phyloP scores from a whole-genome alignment of 1,284 basidiomycete genomes.

The Ceratorhiza oryzae-sativae region DNA sequence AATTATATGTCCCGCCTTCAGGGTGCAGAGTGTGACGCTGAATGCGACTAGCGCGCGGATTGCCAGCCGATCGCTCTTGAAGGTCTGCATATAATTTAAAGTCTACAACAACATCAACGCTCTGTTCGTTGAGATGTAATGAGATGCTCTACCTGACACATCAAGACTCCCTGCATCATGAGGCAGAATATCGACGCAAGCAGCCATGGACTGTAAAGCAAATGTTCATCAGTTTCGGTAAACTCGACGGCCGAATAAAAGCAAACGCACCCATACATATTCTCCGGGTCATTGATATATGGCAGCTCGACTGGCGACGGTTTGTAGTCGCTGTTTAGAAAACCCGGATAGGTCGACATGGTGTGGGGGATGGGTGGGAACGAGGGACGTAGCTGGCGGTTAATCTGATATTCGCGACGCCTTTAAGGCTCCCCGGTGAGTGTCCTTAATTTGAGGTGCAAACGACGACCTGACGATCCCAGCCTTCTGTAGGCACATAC shows the following conservation, averaged over 20 bases:
- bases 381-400: neutral
- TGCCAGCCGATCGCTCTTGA: constrained; percentile 1
- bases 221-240: neutral
- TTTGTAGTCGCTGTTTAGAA: constrained; percentile 29
- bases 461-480: constrained; percentile 25
- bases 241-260: neutral
- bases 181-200: constrained; percentile 27
- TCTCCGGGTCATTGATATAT: constrained; percentile 24
- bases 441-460: constrained; percentile 11
- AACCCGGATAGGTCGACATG: constrained; percentile 34
- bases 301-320: constrained; percentile 2
- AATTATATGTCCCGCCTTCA: constrained; percentile 27
- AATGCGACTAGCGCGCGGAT: constrained; percentile 3
- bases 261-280: constrained; percentile 14
- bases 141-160: constrained; percentile 2
- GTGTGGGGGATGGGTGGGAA: neutral
- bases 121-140: neutral
- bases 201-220: constrained; percentile 21
- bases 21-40: constrained; percentile 13
- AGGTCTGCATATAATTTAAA: constrained; percentile 12
- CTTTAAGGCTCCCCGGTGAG: neutral
- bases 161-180: constrained; percentile 18
- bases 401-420: neutral
- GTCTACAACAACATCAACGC: neutral
- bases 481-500: constrained; percentile 9